Conservation (phyloP, 2,329 filamentous ascomycete genomes). For the Trichoderma sp. region DNA sequence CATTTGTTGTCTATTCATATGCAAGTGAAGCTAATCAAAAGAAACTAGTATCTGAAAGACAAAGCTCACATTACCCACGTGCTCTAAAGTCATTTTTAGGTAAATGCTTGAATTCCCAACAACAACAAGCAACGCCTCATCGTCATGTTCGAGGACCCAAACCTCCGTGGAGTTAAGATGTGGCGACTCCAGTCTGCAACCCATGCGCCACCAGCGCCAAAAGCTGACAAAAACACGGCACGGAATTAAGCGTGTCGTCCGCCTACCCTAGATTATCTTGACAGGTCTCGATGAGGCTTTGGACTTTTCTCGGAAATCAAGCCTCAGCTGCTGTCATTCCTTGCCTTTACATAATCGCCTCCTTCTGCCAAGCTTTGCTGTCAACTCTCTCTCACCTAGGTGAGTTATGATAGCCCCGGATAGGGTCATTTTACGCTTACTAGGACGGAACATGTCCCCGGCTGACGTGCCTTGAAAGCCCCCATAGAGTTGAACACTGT, state of each 20-base stretch:
- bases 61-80: background rate
- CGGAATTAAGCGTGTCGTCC: background rate
- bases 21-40: background rate
- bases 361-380: background rate
- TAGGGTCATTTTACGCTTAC: background rate
- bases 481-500: background rate
- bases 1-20: background rate
- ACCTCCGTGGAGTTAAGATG: background rate
- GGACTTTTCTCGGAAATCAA: background rate
- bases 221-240: slow-evolving; percentile 1
- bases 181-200: slow-evolving; percentile 10
- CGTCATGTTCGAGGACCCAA: background rate
- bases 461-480: slow-evolving; percentile 3
- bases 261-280: slow-evolving; percentile 2
- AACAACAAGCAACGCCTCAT: background rate
- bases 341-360: background rate
- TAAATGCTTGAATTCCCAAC: background rate
- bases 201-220: background rate
- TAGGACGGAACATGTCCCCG: background rate
- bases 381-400: background rate
- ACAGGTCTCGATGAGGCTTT: background rate
- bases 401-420: background rate
- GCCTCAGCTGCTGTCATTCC: background rate
- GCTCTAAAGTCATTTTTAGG: background rate
- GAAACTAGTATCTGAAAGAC: background rate